Evolutionary conservation across 2,329 filamentous ascomycete genomes (phyloP).

Genomic region (Monosporascus cannonballus): DNA sequence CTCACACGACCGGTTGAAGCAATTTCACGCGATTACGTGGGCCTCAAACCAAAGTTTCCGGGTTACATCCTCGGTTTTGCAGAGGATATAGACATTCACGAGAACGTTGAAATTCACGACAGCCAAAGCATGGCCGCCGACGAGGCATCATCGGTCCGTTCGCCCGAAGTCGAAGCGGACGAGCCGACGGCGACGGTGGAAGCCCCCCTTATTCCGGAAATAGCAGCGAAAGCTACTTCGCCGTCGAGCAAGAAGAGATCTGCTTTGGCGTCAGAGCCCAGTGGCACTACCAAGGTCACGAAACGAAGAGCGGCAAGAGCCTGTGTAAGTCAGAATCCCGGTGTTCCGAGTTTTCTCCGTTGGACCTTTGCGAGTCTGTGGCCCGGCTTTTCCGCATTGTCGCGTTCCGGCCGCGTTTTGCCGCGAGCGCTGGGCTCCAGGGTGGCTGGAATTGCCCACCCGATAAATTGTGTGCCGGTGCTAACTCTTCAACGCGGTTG

Average conservation of each 20-base stretch:
- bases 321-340: conserved; percentile 56
- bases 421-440: neutral
- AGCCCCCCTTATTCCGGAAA: conserved; percentile 8
- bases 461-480: neutral
- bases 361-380: neutral
- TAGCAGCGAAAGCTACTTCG: conserved; percentile 8
- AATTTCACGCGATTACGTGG: neutral
- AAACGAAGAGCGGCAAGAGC: conserved; percentile 89
- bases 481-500: neutral
- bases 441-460: neutral
- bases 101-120: neutral
- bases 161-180: conserved; percentile 17
- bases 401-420: neutral
- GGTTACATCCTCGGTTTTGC: too few species aligned
- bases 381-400: neutral
- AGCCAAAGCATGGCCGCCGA: conserved; percentile 17
- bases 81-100: too few species aligned
- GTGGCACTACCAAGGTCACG: conserved; percentile 40
- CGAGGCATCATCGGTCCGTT: conserved; percentile 16
- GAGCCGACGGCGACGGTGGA: conserved; percentile 12
- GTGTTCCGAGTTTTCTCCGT: neutral
- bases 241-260: conserved; percentile 25
- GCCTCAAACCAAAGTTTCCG: neutral
- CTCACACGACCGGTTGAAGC: conserved; percentile 10
- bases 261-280: conserved; percentile 25